Evolutionary conservation across 73 alveolate genomes (phyloP), one percentile per base, ranked within the genome.

Genomic region (Paramecium octaurelia): DNA sequence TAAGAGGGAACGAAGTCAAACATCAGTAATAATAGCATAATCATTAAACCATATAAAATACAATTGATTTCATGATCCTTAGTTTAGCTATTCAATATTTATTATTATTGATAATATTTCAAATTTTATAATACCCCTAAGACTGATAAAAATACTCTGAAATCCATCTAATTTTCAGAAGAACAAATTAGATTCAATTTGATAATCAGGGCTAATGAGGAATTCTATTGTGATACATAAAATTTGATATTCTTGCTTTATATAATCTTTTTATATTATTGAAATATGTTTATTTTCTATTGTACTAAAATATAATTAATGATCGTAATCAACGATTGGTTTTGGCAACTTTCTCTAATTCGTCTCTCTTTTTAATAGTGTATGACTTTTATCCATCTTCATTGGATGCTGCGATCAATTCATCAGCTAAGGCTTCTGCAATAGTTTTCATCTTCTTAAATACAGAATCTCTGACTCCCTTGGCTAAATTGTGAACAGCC

Each of bases 381-480:
- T 95, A 97, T 94, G 97, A 96, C 94, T 96, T 97, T 88, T 96
- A 96, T 91, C 89, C 95, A 92, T 95, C 92, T 29, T 94, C 99
- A 93, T 98, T 97, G 75, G 99, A 96, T 92, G 99, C 97, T 75
- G 97, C 97, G 86, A 98, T 97, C 96, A 98, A 93, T 93, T 98
- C 99, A 92, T 98, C 99, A 70, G 99, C 99, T 36, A 98, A 94
- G 96, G 99, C 97, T 95, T 98, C 99, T 12, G 99, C 97, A 76
- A 98, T 94, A 90, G 98, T 93, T 96, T 97, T 98, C 95, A 98
- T 97, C 98, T 96, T 97, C 86, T 99, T 98, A 98, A 98, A 97
- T 12, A 99, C 96, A 48, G 99, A 90, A 92, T 94, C 97, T 96
- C 99, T 98, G 43, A 99, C 98, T 10, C 99, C 99, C 59, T 93